Percentiles rank a stretch among this genome's conserved stretches.
These are phyloP conservation scores for Metschnikowia similis DNA, from an alignment of 805 yeast genomes.

Conservation along the genomic window DNA sequence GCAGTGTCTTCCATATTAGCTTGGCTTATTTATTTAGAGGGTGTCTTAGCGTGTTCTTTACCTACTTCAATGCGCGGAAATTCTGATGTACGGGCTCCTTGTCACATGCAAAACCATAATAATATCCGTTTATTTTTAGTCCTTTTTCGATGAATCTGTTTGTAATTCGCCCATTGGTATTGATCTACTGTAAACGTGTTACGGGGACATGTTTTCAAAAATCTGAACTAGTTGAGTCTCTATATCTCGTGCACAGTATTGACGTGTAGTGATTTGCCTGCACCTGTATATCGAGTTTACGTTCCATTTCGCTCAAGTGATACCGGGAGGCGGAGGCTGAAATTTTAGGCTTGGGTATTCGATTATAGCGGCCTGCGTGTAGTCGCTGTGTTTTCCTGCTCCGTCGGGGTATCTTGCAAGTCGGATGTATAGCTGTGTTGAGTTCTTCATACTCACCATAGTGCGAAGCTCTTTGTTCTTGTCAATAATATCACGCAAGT, in stretches of 20 bases:
- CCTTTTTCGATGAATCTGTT: no score
- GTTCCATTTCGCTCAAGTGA: constrained; percentile 29
- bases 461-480: constrained; percentile 19
- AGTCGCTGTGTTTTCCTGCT: constrained; percentile 48
- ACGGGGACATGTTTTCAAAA: no score
- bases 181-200: no score
- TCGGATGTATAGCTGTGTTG: constrained; percentile 48
- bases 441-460: constrained; percentile 18
- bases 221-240: not conserved
- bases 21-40: not conserved
- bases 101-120: not conserved
- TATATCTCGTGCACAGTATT: not conserved
- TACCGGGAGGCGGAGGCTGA: constrained; percentile 48
- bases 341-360: constrained; percentile 60
- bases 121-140: no score
- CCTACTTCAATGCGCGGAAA: not conserved
- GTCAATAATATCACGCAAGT: constrained; percentile 22
- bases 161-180: no score
- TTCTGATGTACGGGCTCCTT: not conserved
- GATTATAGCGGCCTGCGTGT: constrained; percentile 58
- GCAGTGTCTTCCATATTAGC: constrained; percentile 36
- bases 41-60: constrained; percentile 1
- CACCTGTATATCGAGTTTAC: not conserved
- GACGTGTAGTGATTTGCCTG: not conserved
- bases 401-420: constrained; percentile 48